Conservation (phyloP, 257 asterid species). For the Scutellaria galericulata region DNA sequence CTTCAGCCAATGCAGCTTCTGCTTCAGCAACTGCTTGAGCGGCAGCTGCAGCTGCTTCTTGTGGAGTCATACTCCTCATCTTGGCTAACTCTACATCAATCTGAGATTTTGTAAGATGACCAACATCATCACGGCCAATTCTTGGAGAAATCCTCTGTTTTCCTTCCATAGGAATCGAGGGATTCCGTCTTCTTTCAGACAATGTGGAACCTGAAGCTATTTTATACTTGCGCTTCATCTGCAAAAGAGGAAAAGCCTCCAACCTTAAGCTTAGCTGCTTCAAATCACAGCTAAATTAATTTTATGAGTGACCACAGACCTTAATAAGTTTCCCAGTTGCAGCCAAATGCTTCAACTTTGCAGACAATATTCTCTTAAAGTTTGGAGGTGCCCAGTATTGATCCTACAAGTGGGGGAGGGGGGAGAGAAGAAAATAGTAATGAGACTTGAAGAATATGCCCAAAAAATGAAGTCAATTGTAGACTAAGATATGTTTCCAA, state of each 20-base stretch:
- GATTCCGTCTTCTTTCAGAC: constrained; percentile 59
- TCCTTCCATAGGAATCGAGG: constrained; percentile 53
- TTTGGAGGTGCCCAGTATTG: constrained; percentile 95
- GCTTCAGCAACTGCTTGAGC: constrained; percentile 98
- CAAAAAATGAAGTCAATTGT: constrained; percentile 13
- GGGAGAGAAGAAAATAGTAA: constrained; percentile 4
- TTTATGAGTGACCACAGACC: constrained; percentile 47
- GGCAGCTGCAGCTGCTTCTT: constrained; percentile 93
- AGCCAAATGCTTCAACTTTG: constrained; percentile 78
- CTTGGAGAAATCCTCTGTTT: constrained; percentile 55
- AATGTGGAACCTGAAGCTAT: constrained; percentile 56
- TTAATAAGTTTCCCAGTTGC: constrained; percentile 81
- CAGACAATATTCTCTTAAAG: constrained; percentile 86
- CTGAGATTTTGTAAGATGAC: constrained; percentile 57
- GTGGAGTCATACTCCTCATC: constrained; percentile 72
- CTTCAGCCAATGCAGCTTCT: constrained; percentile 94
- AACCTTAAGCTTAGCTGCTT: constrained; percentile 15
- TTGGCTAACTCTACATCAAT: constrained; percentile 72
- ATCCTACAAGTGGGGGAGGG: constrained; percentile 49
- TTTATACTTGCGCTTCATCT: constrained; percentile 81
- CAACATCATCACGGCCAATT: constrained; percentile 50
- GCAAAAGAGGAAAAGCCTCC: constrained; percentile 27
- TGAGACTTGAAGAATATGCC: constrained; percentile 32
- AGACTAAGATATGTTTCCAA: constrained; percentile 9
- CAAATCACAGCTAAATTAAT: neutral